Conservation (phyloP, 768 basidiomycete genomes). For the Mycena epipterygia region DNA sequence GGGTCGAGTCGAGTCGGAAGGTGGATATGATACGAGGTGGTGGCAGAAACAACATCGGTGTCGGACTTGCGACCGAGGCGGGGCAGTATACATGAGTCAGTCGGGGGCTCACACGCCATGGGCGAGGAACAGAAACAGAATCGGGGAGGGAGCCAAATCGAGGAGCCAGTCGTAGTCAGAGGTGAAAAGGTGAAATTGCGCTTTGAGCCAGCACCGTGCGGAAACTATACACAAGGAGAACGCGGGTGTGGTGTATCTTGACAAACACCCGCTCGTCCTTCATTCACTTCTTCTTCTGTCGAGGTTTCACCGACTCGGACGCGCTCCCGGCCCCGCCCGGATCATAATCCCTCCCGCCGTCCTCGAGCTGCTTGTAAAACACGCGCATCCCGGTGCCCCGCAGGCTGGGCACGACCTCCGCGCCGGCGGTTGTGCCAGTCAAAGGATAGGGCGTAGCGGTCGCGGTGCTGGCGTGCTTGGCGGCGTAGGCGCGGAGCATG, state of each 20-base stretch:
- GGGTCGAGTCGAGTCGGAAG: too few species aligned
- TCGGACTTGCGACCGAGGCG: too few species aligned
- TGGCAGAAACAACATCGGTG: too few species aligned
- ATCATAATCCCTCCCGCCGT: neutral
- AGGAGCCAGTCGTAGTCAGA: neutral
- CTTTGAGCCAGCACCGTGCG: neutral
- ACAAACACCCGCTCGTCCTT: too few species aligned
- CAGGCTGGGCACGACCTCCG: neutral
- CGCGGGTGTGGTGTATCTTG: too few species aligned
- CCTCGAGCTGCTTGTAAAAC: neutral
- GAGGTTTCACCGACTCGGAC: neutral
- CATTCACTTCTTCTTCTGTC: too few species aligned
- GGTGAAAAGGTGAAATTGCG: neutral
- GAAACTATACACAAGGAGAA: neutral
- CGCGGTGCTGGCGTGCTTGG: too few species aligned
- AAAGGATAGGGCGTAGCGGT: conserved; percentile 1
- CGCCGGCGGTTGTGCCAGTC: neutral
- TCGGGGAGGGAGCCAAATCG: neutral
- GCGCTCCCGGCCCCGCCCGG: neutral
- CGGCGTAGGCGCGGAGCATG: conserved; percentile 82
- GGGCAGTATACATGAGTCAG: too few species aligned
- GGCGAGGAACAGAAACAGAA: too few species aligned
- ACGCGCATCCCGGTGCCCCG: neutral
- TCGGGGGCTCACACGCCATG: too few species aligned
- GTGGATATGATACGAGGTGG: too few species aligned